phyloP scores from a whole-genome alignment of 2,329 filamentous ascomycete genomes.

The Aspergillus amoenus region DNA sequence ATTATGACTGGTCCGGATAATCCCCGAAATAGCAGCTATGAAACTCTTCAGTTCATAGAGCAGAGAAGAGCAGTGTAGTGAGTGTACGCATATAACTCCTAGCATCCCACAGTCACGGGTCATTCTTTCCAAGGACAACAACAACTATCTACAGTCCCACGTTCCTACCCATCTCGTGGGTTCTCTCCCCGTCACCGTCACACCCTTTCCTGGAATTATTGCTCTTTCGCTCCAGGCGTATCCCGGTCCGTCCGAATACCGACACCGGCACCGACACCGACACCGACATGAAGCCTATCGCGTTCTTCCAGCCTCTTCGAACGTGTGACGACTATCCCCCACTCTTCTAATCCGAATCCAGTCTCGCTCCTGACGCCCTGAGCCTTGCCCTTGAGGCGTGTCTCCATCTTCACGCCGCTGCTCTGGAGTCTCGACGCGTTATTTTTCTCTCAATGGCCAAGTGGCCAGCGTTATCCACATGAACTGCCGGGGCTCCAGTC shows the following conservation, averaged over 20 bases:
- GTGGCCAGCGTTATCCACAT: not conserved
- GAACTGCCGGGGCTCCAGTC: not conserved
- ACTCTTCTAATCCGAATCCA: not conserved
- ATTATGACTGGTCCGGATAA: not conserved
- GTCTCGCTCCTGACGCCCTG: constrained; percentile 1
- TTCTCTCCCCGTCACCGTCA: not conserved
- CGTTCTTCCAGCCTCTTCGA: not conserved
- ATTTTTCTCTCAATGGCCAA: constrained; percentile 22
- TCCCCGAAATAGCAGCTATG: not conserved
- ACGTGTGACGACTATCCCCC: constrained; percentile 10
- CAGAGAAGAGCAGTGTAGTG: not conserved
- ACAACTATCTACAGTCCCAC: not conserved
- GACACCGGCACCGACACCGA: no score
- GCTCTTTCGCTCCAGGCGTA: not conserved
- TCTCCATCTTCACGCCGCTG: constrained; percentile 13
- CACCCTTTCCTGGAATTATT: no score
- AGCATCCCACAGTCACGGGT: not conserved
- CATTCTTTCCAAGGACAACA: not conserved
- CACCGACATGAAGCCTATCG: not conserved
- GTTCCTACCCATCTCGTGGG: not conserved
- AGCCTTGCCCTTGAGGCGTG: constrained; percentile 9
- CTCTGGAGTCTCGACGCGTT: constrained; percentile 12
- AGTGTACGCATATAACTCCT: not conserved
- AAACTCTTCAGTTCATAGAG: not conserved
- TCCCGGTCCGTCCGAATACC: not conserved